Evolutionary conservation across 768 basidiomycete species (phyloP).

Genomic region (Tylopilus cervinicoccineus): DNA sequence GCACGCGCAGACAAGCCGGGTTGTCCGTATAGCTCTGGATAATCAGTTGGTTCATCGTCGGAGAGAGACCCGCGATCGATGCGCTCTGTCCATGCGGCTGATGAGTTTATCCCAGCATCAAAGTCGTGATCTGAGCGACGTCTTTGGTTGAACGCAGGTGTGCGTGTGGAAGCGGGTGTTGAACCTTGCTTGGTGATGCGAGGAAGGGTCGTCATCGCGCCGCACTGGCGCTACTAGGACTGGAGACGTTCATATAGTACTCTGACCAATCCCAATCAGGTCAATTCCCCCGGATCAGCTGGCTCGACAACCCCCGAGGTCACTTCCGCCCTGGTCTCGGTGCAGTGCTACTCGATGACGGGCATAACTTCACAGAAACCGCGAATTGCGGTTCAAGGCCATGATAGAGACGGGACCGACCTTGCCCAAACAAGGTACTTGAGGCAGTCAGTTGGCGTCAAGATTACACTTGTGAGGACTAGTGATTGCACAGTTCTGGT

Average conservation of each 20-base stretch:
- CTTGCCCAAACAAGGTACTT: constrained; percentile 10
- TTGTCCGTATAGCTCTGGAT: constrained; percentile 30
- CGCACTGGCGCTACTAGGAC: neutral
- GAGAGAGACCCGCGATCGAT: constrained; percentile 46
- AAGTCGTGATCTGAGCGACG: constrained; percentile 42
- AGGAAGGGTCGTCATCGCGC: constrained; percentile 37
- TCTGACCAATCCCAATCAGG: neutral
- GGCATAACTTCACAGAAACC: neutral
- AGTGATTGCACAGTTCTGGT: neutral
- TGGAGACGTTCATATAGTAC: neutral
- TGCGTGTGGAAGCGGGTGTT: constrained; percentile 4
- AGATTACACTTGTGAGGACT: neutral
- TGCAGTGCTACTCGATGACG: neutral
- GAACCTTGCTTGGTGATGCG: constrained; percentile 27
- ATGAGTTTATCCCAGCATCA: constrained; percentile 76
- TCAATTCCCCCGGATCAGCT: constrained; percentile 1
- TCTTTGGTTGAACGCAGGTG: constrained; percentile 25
- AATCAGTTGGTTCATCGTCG: constrained; percentile 45
- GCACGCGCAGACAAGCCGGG: constrained; percentile 56
- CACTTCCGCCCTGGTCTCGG: neutral
- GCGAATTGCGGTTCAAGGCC: neutral
- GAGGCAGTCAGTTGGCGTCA: neutral
- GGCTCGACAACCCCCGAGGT: neutral
- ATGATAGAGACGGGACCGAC: constrained; percentile 1
- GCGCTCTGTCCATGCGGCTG: constrained; percentile 71